Base-by-base conservation (phyloP, 306 rosid species). In the Malus sylvestris region DNA sequence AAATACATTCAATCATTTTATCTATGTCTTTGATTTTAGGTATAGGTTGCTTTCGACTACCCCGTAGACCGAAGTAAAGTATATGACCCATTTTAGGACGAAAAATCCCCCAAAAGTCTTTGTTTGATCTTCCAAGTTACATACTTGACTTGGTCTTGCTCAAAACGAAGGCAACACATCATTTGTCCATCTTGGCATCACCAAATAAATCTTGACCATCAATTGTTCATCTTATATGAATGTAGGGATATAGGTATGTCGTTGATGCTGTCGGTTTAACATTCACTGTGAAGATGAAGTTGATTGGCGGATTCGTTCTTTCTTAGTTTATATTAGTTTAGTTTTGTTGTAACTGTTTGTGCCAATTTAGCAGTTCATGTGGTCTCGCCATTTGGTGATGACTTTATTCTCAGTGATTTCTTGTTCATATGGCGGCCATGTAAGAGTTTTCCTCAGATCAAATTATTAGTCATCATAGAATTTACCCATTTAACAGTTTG, bases 301-400 rank as follows among this genome's bases (percentile, higher is more conserved):
- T 32, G 5, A 32, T 32, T 32, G 33, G 5, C 33, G 5, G 33
- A 32, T 32, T 4, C 5, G 33, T 32, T 32, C 5, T 32, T 32
- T 32, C 33, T 32, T 32, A 32, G 33, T 32, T 4, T 32, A 32
- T 32, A 4, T 49, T 49, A 15, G 45, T 49, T 15, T 51, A 2
- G 20, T 15, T 51, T 51, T 51, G 18, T 51, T 15, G 45, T 42
- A 51, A 18, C 0, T 49, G 2, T 49, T 49, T 49, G 20, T 49
- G 8, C 8, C 20, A 2, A 1, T 15, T 5, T 49, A 49, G 20
- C 8, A 6, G 8, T 0, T 51, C 1, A 16, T 6, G 0, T 51
- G 3, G 18, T 51, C 8, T 51, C 6, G 3, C 3, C 0, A 0
- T 51, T 49, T 51, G 20, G 0, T 15, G 1, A 15, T 5, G 0